These are phyloP conservation scores for Breynia disticha DNA, from an alignment of 441 rosid genomes.

Conservation along the genomic window DNA sequence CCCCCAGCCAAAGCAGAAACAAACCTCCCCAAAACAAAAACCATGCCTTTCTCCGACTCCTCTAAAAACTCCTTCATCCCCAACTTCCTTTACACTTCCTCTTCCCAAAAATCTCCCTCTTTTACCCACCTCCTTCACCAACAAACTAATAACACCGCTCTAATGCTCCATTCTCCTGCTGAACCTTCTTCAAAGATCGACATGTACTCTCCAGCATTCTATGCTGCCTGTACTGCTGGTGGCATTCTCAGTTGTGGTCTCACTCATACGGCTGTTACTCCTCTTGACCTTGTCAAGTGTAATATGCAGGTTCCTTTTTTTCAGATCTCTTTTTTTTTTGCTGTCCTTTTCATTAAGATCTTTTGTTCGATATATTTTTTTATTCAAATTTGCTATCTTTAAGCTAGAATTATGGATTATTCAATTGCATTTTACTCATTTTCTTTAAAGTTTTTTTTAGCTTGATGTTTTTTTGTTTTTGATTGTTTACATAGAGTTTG, in stretches of 20 bases:
- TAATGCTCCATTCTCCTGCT: conserved; percentile 49
- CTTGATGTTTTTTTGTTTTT: no score
- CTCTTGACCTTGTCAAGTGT: conserved; percentile 99
- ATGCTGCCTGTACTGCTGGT: conserved; percentile 87
- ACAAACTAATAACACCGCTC: conserved; percentile 1
- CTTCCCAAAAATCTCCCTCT: conserved; percentile 25
- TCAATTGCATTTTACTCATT: no score
- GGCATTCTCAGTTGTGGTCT: conserved; percentile 96
- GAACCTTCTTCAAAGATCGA: conserved; percentile 74
- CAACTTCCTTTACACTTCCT: conserved; percentile 54
- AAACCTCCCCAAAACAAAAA: conserved; percentile 13
- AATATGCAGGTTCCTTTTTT: conserved; percentile 72
- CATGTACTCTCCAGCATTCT: conserved; percentile 91
- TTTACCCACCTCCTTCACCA: conserved; percentile 13
- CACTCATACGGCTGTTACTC: conserved; percentile 92
- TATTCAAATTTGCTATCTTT: no score
- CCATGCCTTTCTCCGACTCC: conserved; percentile 32
- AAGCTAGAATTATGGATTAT: no score
- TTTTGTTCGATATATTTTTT: no score
- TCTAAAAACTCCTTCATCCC: conserved; percentile 56
- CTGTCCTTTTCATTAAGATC: background rate
- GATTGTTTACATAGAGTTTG: no score
- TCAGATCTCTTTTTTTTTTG: background rate
- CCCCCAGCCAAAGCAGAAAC: background rate
- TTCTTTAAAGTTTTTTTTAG: no score